Conservation (phyloP, 2,329 filamentous ascomycete genomes). For the Pseudogymnoascus sp. region DNA sequence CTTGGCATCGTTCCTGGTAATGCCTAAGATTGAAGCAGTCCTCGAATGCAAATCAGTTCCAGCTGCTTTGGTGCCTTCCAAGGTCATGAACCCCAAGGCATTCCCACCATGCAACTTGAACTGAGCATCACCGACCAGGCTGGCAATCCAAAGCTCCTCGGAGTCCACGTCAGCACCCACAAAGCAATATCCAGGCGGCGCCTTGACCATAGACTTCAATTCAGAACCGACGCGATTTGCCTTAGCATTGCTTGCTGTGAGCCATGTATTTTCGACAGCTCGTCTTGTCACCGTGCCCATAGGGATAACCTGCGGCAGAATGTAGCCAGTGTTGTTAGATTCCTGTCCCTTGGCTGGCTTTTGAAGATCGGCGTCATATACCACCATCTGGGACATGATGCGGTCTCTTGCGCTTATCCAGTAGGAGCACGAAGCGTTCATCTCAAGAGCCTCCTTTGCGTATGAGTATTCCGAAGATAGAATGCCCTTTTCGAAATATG, state of each 20-base stretch:
- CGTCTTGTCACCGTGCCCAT: conserved; percentile 96
- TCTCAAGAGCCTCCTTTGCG: conserved; percentile 90
- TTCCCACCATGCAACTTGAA: conserved; percentile 95
- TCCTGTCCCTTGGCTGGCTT: conserved; percentile 16
- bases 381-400: conserved; percentile 91
- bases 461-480: conserved; percentile 82
- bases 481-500: conserved; percentile 84
- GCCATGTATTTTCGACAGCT: conserved; percentile 95
- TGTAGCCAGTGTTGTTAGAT: conserved; percentile 57
- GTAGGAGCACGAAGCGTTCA: conserved; percentile 98
- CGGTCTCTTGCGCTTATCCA: conserved; percentile 95
- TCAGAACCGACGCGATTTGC: conserved; percentile 93
- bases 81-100: conserved; percentile 96
- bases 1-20: conserved; percentile 91
- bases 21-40: conserved; percentile 85
- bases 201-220: conserved; percentile 91
- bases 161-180: conserved; percentile 97
- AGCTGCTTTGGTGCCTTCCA: conserved; percentile 89
- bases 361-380: conserved; percentile 64
- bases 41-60: conserved; percentile 93
- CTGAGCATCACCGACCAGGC: conserved; percentile 85
- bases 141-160: conserved; percentile 96
- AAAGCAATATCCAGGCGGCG: conserved; percentile 83
- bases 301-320: conserved; percentile 89
- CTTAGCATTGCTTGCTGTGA: conserved; percentile 96